Base-by-base conservation (phyloP, 345 rosid genomes). In the Corymbia maculata region DNA sequence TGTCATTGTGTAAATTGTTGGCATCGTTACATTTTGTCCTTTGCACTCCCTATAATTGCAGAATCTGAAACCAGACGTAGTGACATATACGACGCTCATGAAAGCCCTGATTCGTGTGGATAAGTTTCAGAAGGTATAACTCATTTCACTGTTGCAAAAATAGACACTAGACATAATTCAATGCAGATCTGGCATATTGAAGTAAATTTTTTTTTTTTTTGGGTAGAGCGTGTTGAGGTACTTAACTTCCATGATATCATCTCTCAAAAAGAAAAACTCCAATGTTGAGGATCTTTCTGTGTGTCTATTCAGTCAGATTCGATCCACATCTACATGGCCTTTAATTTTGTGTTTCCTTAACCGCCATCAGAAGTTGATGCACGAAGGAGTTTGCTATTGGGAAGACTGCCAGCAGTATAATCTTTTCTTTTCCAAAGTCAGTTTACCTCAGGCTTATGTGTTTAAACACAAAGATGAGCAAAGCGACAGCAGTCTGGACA, bases 81-180 rank as follows among this genome's bases (percentile, higher is more conserved):
- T 98, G 70, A 97, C 99, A 0, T 98, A 95, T 89, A 98, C 99
- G 44, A 97, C 99, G 51, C 97, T 97, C 59, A 97, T 98, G 98
- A 98, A 98, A 91, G 93, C 98, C 90, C 94, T 97, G 49, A 95
- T 98, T 88, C 99, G 98, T 45, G 98, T 95, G 68, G 99, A 95
- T 86, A 96, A 97, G 91, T 97, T 93, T 88, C 89, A 94, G 16
- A 92, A 96, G 98, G 99, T 98, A 94, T 64, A 10, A 53, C 59
- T 75, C 36, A 52, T 85, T 19, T 86, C 52, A 57, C n/a, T 57
- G 24, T 45, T 42, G 51, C 51, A 61, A 86, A 88, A 42, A 30
- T 22, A 86, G 45, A 88, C 79, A 59, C 12, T 15, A 84, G 44
- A 86, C 75, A 86, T 52, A 32, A 85, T 85, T 52, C 42, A 68